Percentiles rank a stretch among this genome's conserved stretches.
Conservation (phyloP, 257 asterid genomes). For the Jaltomata sinuosa region DNA sequence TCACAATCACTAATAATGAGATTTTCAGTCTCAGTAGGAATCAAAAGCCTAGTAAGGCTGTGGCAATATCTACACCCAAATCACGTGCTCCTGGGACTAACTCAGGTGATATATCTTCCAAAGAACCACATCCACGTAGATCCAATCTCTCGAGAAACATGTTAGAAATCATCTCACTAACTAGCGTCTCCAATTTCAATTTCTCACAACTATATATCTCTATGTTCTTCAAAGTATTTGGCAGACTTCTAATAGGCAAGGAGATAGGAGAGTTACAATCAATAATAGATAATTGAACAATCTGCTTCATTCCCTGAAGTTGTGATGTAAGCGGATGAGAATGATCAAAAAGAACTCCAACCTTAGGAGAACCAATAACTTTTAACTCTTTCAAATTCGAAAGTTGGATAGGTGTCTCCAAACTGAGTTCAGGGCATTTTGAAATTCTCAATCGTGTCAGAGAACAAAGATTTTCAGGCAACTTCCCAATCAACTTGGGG, state of each 20-base stretch:
- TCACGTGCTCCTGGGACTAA: not conserved
- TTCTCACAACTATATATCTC: not conserved
- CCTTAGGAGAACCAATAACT: not conserved
- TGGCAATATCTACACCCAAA: fast-evolving
- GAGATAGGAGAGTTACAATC: not conserved
- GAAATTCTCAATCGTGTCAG: not conserved
- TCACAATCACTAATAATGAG: not conserved
- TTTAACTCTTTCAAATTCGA: not conserved
- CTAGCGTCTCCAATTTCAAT: not conserved
- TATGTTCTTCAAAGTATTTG: not conserved
- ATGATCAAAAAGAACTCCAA: not conserved
- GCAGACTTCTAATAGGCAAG: not conserved
- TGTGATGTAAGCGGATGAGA: not conserved
- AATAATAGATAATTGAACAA: not conserved
- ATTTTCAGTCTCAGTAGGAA: not conserved
- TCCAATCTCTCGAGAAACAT: not conserved
- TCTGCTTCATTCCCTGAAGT: not conserved
- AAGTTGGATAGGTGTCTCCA: not conserved
- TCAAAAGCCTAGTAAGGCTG: not conserved
- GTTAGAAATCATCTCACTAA: not conserved
- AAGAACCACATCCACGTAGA: not conserved
- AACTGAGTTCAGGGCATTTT: not conserved
- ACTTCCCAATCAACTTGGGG: too few species aligned
- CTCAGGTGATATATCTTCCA: not conserved
- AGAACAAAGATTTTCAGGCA: not conserved